Evolutionary conservation across 2,329 filamentous ascomycete species (phyloP).

Genomic region (Endothia cerciana): DNA sequence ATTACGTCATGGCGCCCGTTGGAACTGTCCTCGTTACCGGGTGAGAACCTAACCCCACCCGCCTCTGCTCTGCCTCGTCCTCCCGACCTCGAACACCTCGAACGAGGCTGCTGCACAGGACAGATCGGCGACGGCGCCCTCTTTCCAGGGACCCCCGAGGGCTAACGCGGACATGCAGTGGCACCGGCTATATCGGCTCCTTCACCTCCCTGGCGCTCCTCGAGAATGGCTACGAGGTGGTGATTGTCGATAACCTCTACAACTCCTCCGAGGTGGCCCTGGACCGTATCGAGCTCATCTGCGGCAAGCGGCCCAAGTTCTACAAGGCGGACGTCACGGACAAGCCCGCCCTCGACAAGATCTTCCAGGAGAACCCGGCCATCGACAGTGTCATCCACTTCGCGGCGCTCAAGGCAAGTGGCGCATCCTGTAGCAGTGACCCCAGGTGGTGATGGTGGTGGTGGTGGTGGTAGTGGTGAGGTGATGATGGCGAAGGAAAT

Average conservation of each 20-base stretch:
- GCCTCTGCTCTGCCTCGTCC: too few species aligned
- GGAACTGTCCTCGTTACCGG: slow-evolving; percentile 92
- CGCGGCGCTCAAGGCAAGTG: slow-evolving; percentile 84
- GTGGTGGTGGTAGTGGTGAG: neutral
- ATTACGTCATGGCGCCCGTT: slow-evolving; percentile 48
- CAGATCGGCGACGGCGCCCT: neutral
- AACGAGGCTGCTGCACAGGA: neutral
- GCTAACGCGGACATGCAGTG: slow-evolving; percentile 60
- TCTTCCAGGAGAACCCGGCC: slow-evolving; percentile 86
- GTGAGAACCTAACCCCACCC: too few species aligned
- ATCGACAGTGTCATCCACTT: slow-evolving; percentile 99
- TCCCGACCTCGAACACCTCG: neutral
- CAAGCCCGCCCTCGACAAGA: slow-evolving; percentile 78
- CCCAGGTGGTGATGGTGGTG: too few species aligned
- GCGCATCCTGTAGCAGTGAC: too few species aligned
- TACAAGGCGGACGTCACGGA: slow-evolving; percentile 88
- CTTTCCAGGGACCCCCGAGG: neutral
- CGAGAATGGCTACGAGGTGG: slow-evolving; percentile 92
- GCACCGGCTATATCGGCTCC: slow-evolving; percentile 98
- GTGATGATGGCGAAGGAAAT: neutral
- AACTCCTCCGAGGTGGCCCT: slow-evolving; percentile 92
- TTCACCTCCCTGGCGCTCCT: slow-evolving; percentile 94
- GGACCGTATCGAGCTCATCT: slow-evolving; percentile 93
- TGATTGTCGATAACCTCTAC: slow-evolving; percentile 95
- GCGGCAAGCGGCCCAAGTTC: slow-evolving; percentile 84